Conservation (phyloP, 2,329 filamentous ascomycete genomes). For the Trichoderma atroviride region DNA sequence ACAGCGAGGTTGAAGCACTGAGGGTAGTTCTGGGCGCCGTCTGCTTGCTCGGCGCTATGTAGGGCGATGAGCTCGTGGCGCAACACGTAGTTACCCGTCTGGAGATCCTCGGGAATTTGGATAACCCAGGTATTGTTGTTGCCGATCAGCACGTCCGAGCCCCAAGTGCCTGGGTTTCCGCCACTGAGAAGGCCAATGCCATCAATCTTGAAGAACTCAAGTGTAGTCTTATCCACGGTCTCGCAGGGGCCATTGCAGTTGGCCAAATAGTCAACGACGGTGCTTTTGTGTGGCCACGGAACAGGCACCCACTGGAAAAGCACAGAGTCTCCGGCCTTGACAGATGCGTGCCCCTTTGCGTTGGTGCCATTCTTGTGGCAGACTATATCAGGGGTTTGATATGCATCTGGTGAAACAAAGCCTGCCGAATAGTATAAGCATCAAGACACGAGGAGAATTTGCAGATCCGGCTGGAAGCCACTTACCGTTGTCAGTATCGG, state of each 20-base stretch:
- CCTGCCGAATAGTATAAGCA: conserved; percentile 29
- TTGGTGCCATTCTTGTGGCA: conserved; percentile 50
- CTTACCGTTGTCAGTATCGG: conserved; percentile 45
- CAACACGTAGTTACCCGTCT: conserved; percentile 56
- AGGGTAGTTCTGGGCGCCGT: conserved; percentile 55
- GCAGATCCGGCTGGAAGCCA: background rate
- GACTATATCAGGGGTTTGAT: conserved; percentile 49
- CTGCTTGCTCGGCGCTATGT: conserved; percentile 47
- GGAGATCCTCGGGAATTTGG: conserved; percentile 51
- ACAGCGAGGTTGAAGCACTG: conserved; percentile 56
- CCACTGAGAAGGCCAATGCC: conserved; percentile 44
- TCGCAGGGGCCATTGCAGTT: conserved; percentile 48
- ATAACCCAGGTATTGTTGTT: conserved; percentile 56
- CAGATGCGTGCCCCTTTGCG: conserved; percentile 44
- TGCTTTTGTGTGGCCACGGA: conserved; percentile 53
- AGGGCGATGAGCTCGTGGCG: conserved; percentile 59
- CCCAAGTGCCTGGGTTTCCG: conserved; percentile 43
- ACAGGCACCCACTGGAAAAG: conserved; percentile 53
- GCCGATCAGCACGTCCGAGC: conserved; percentile 49
- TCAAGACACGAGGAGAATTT: background rate
- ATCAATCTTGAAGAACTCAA: conserved; percentile 53
- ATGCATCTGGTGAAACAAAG: conserved; percentile 52
- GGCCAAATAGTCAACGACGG: conserved; percentile 51
- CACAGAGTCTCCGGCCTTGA: conserved; percentile 50
- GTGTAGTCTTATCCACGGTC: conserved; percentile 44